These are phyloP conservation scores for Penicillium palitans DNA, from an alignment of 2,329 filamentous ascomycete species.

Conservation along the genomic window DNA sequence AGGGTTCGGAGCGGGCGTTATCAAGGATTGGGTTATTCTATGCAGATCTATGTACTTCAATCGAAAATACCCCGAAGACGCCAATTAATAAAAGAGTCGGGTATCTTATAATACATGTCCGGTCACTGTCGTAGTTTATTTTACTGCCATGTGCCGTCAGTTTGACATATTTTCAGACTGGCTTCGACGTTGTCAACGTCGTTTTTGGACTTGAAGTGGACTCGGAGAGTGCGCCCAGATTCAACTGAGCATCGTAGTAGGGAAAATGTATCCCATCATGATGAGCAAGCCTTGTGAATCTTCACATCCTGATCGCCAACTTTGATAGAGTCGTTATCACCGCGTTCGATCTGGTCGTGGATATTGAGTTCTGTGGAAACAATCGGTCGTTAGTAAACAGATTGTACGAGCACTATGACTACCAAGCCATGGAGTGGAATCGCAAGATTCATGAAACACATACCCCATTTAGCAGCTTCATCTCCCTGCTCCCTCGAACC, in stretches of 20 bases:
- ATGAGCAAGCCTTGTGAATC: conserved; percentile 46
- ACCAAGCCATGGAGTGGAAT: neutral
- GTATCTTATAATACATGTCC: conserved; percentile 43
- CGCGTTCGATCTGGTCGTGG: conserved; percentile 85
- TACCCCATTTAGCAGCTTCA: conserved; percentile 41
- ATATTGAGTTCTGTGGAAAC: conserved; percentile 70
- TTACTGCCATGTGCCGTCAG: neutral
- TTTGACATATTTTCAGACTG: neutral
- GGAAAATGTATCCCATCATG: conserved; percentile 13
- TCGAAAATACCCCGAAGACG: conserved; percentile 36
- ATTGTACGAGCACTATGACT: too few species aligned
- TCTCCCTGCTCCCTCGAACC: conserved; percentile 53
- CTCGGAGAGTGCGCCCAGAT: conserved; percentile 3
- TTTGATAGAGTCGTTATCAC: conserved; percentile 90
- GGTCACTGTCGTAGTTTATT: conserved; percentile 6
- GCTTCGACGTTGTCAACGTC: neutral
- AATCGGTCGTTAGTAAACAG: conserved; percentile 10
- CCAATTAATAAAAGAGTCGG: conserved; percentile 36
- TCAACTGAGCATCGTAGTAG: neutral
- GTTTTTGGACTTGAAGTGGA: neutral
- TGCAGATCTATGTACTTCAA: conserved; percentile 30
- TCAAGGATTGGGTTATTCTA: conserved; percentile 28
- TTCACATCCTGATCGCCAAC: conserved; percentile 47
- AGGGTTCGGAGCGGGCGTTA: conserved; percentile 39
- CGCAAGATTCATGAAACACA: neutral